Evolutionary conservation across 176 grass and related monocot genomes (phyloP).

Genomic region (Phragmites australis): DNA sequence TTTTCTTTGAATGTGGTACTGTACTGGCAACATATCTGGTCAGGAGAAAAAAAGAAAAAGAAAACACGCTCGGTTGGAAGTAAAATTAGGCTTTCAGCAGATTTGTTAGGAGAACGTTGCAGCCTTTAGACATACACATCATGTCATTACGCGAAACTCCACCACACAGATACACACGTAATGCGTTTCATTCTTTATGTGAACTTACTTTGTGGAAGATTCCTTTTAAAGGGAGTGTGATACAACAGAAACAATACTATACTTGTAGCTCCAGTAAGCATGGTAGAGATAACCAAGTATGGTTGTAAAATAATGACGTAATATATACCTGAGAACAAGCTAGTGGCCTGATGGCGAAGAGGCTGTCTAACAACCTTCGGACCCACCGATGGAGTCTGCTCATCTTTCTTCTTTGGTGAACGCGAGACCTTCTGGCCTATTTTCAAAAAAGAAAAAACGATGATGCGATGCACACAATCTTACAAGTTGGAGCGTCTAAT

Average conservation of each 20-base stretch:
- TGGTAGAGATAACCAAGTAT: background rate
- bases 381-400: background rate
- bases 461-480: constrained; percentile 29
- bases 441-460: background rate
- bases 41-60: background rate
- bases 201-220: background rate
- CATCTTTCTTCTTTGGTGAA: background rate
- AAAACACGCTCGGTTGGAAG: background rate
- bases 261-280: background rate
- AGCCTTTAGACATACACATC: background rate
- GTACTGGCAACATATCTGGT: background rate
- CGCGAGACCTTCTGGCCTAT: background rate
- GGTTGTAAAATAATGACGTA: constrained; percentile 1
- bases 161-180: too few relatives aligned
- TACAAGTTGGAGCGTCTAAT: constrained; percentile 41
- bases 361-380: background rate
- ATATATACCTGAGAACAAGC: background rate
- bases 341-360: background rate
- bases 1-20: too few relatives aligned
- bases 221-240: background rate
- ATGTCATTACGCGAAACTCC: background rate
- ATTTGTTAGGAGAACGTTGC: background rate
- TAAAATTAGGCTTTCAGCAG: background rate
- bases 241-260: background rate
- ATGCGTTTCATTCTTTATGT: background rate